phyloP scores from a whole-genome alignment of 257 asterid species.

The Henckelia pumila region DNA sequence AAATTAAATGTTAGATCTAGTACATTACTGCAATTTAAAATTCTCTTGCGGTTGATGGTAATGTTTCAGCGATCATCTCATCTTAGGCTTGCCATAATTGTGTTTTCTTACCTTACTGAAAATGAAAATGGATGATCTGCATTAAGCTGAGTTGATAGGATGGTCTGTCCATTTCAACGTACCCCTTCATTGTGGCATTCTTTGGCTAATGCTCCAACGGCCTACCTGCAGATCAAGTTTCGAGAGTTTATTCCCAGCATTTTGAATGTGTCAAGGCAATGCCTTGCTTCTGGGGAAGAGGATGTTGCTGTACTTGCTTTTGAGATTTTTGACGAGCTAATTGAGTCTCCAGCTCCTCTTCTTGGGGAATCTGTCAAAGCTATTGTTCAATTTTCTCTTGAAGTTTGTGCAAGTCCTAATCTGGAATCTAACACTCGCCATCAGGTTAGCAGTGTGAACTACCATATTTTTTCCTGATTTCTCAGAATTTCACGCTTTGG shows the following conservation, averaged over 20 bases:
- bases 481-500: conserved; percentile 5
- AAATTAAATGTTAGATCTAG: neutral
- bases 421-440: conserved; percentile 89
- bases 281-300: conserved; percentile 98
- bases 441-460: conserved; percentile 55
- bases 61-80: neutral
- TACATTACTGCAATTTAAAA: neutral
- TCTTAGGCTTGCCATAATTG: conserved; percentile 1
- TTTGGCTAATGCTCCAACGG: conserved; percentile 16
- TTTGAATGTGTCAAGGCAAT: conserved; percentile 87
- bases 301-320: conserved; percentile 93
- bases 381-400: conserved; percentile 94
- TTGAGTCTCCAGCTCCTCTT: conserved; percentile 98
- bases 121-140: neutral
- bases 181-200: conserved; percentile 14
- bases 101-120: conserved; percentile 1
- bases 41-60: neutral
- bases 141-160: conserved; percentile 17
- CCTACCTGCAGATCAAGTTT: conserved; percentile 64
- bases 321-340: conserved; percentile 97
- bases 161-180: conserved; percentile 6
- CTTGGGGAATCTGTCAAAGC: conserved; percentile 96
- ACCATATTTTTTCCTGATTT: conserved; percentile 9
- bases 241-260: conserved; percentile 97
- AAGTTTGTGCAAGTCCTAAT: conserved; percentile 81